A percentile compares a stretch with the other conserved stretches of the same genome.
phyloP scores from a whole-genome alignment of 306 rosid genomes.

The Pterocarpus macrocarpus region DNA sequence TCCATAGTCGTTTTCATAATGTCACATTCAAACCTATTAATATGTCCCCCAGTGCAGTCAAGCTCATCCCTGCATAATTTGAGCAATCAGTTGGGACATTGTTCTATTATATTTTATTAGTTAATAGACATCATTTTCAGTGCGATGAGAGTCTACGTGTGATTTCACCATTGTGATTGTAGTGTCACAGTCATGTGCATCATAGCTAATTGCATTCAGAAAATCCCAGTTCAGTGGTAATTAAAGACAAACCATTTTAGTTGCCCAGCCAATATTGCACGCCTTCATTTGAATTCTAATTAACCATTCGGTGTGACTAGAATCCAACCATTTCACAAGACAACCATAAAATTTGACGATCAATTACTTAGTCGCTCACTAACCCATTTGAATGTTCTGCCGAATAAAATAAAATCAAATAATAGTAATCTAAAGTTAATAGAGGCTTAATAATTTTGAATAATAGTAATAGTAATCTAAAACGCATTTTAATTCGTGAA shows the following conservation, averaged over 20 bases:
- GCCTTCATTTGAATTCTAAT: background rate
- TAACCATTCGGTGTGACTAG: background rate
- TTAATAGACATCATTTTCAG: slow-evolving; percentile 4
- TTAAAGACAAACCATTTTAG: background rate
- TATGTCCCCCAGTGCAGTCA: slow-evolving; percentile 41
- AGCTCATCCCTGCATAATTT: slow-evolving; percentile 42
- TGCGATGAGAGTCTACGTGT: slow-evolving; percentile 33
- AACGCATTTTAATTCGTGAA: no score
- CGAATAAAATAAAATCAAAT: no score
- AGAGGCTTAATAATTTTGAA: no score
- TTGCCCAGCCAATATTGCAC: background rate
- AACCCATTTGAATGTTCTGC: no score
- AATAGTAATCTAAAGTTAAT: no score
- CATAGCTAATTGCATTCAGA: background rate
- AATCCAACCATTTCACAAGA: background rate
- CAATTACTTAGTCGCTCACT: background rate
- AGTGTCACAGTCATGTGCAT: slow-evolving; percentile 39
- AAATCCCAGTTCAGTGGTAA: slow-evolving; percentile 28
- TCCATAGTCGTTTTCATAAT: slow-evolving; percentile 17
- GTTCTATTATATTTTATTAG: slow-evolving; percentile 16
- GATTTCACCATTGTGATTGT: slow-evolving; percentile 34
- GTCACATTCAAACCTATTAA: slow-evolving; percentile 23
- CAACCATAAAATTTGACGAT: background rate
- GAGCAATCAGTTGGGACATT: background rate
- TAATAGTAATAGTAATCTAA: no score